These are phyloP conservation scores for Periglandula ipomoeae DNA, from an alignment of 2,329 filamentous ascomycete genomes.

Conservation along the genomic window DNA sequence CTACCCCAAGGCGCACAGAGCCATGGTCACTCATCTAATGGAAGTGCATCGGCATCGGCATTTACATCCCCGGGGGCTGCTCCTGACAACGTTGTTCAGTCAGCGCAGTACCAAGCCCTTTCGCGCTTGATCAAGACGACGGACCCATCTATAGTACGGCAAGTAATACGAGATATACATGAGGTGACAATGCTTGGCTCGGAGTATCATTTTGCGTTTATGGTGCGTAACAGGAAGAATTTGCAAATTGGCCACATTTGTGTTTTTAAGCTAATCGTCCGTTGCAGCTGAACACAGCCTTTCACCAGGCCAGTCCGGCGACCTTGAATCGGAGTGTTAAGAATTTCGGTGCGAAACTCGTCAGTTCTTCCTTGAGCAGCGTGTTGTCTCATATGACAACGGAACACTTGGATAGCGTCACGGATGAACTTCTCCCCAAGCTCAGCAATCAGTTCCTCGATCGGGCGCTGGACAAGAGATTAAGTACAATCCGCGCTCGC, in stretches of 20 bases:
- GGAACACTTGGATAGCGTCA: slow-evolving; percentile 36
- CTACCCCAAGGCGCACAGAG: not conserved
- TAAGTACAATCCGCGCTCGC: slow-evolving; percentile 44
- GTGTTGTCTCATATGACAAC: slow-evolving; percentile 31
- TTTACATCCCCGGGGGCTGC: not conserved
- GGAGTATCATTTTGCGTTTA: slow-evolving; percentile 42
- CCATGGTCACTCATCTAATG: not conserved
- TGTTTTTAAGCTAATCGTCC: slow-evolving; percentile 15
- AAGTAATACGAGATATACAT: slow-evolving; percentile 41
- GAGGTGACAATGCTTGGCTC: slow-evolving; percentile 40
- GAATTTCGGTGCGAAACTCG: slow-evolving; percentile 37
- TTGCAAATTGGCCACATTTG: not conserved
- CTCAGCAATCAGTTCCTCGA: slow-evolving; percentile 43
- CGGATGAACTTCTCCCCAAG: slow-evolving; percentile 33
- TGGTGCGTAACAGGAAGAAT: slow-evolving; percentile 30
- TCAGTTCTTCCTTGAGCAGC: slow-evolving; percentile 29
- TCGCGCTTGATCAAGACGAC: slow-evolving; percentile 26
- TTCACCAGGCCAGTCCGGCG: slow-evolving; percentile 32
- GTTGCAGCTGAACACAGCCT: slow-evolving; percentile 37
- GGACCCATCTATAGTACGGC: slow-evolving; percentile 35
- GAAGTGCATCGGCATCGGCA: not conserved
- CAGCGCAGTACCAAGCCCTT: slow-evolving; percentile 11
- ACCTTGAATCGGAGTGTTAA: slow-evolving; percentile 30
- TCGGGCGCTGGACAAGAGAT: slow-evolving; percentile 38
- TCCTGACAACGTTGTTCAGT: not conserved